Percentiles rank a stretch among this genome's conserved stretches.
phyloP scores from a whole-genome alignment of 2,329 filamentous ascomycete species.

The Nemania sp. region DNA sequence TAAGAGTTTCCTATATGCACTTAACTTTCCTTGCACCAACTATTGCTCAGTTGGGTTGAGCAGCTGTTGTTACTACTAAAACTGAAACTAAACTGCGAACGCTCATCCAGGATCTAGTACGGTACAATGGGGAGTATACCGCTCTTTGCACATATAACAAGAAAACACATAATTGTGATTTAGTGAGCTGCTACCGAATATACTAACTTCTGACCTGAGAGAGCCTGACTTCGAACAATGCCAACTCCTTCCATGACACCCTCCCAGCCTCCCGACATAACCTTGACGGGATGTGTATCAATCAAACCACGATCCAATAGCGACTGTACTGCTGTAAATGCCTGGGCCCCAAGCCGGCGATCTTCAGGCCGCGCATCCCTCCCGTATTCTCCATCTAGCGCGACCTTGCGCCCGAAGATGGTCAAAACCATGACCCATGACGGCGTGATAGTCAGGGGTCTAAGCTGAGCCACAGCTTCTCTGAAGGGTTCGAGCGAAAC shows the following conservation, averaged over 20 bases:
- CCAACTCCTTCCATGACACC: constrained; percentile 22
- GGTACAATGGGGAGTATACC: too few species aligned
- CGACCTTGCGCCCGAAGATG: constrained; percentile 20
- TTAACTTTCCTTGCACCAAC: too few species aligned
- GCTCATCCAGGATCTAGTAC: too few species aligned
- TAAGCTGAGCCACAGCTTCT: constrained; percentile 22
- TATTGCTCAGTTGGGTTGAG: too few species aligned
- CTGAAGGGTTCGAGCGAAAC: constrained; percentile 41
- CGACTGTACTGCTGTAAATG: constrained; percentile 17
- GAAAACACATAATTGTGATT: too few species aligned
- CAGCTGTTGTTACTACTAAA: too few species aligned
- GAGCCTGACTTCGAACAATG: constrained; percentile 13
- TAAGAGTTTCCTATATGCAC: too few species aligned
- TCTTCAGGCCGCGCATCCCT: constrained; percentile 7
- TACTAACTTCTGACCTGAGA: constrained; percentile 20
- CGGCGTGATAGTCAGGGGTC: constrained; percentile 22
- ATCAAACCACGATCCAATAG: constrained; percentile 22
- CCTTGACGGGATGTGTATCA: constrained; percentile 21
- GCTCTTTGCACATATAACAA: too few species aligned
- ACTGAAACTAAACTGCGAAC: too few species aligned
- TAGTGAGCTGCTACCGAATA: constrained; percentile 6
- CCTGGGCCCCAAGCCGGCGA: not conserved
- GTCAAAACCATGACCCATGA: constrained; percentile 23
- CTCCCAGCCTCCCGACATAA: constrained; percentile 26
- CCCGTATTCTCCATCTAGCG: constrained; percentile 9